phyloP scores from a whole-genome alignment of 441 rosid genomes.

The Manihot esculenta region DNA sequence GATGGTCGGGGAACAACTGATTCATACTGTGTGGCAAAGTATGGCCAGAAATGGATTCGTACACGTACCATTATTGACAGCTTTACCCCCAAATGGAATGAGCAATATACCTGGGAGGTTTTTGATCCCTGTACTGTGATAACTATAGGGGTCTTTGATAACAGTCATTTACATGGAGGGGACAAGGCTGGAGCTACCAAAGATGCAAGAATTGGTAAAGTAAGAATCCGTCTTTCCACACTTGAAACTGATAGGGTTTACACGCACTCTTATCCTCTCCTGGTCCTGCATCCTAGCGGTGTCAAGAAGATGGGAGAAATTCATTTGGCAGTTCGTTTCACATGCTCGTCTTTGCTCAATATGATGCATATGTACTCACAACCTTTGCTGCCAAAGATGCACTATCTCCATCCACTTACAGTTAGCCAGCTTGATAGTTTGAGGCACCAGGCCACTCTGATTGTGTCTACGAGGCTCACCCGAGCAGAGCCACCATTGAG shows the following conservation, averaged over 20 bases:
- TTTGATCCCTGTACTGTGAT: slow-evolving; percentile 93
- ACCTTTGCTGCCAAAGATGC: slow-evolving; percentile 94
- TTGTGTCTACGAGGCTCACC: slow-evolving; percentile 79
- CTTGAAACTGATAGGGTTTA: slow-evolving; percentile 92
- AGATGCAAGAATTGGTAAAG: slow-evolving; percentile 83
- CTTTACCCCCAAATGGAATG: slow-evolving; percentile 91
- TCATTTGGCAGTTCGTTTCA: slow-evolving; percentile 90
- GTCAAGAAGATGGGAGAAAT: slow-evolving; percentile 98
- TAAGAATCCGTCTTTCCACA: slow-evolving; percentile 88
- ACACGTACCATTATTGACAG: slow-evolving; percentile 89
- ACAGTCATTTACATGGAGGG: slow-evolving; percentile 79
- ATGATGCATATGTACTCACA: slow-evolving; percentile 95
- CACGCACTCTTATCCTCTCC: slow-evolving; percentile 86
- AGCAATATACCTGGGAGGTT: slow-evolving; percentile 99
- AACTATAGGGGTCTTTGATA: slow-evolving; percentile 92
- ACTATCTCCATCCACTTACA: slow-evolving; percentile 83
- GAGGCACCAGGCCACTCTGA: slow-evolving; percentile 90
- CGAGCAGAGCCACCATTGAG: slow-evolving; percentile 93
- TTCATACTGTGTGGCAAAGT: slow-evolving; percentile 96
- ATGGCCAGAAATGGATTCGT: slow-evolving; percentile 92
- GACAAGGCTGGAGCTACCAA: slow-evolving; percentile 64
- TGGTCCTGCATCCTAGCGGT: slow-evolving; percentile 76
- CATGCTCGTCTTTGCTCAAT: slow-evolving; percentile 84
- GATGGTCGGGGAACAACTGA: slow-evolving; percentile 91
- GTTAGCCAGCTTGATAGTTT: slow-evolving; percentile 84